These are phyloP conservation scores for Penicillium sp. DNA, from an alignment of 2,329 filamentous ascomycete species.

Conservation along the genomic window DNA sequence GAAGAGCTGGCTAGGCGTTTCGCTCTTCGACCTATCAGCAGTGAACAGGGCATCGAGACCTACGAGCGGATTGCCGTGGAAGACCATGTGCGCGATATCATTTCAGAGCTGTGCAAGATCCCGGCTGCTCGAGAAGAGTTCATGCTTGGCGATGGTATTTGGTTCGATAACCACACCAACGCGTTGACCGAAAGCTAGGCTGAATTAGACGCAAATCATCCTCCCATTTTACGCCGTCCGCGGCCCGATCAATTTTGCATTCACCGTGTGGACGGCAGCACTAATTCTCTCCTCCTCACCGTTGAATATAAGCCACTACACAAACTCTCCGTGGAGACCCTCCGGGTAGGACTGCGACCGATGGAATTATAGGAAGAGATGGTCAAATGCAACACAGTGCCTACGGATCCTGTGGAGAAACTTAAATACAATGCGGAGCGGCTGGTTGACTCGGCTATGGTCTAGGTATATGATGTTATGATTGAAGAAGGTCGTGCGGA, in stretches of 20 bases:
- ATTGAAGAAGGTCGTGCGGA: constrained; percentile 5
- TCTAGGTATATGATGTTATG: constrained; percentile 1
- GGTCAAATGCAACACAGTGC: constrained; percentile 5
- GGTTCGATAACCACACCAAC: constrained; percentile 7
- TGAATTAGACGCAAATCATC: background rate
- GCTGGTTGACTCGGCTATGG: background rate
- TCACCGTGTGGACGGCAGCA: background rate
- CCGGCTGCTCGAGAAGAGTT: constrained; percentile 23
- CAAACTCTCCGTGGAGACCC: background rate
- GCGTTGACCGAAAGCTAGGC: background rate
- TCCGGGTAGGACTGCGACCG: background rate
- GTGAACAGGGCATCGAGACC: constrained; percentile 26
- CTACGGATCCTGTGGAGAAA: background rate
- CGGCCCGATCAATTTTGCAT: constrained; percentile 9
- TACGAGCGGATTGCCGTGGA: constrained; percentile 23
- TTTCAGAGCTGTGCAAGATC: constrained; percentile 36
- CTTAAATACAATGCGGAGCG: constrained; percentile 3
- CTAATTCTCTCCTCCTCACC: background rate
- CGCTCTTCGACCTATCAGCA: too few relatives aligned
- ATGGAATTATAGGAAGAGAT: constrained; percentile 9
- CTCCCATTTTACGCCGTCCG: background rate
- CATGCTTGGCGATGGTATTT: background rate
- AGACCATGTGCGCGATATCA: constrained; percentile 33
- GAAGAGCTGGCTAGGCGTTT: too few relatives aligned
- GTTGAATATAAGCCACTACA: constrained; percentile 5